Evolutionary conservation across 495 filamentous ascomycete species (phyloP).

Genomic region (Staphylotrichum tortipilum): DNA sequence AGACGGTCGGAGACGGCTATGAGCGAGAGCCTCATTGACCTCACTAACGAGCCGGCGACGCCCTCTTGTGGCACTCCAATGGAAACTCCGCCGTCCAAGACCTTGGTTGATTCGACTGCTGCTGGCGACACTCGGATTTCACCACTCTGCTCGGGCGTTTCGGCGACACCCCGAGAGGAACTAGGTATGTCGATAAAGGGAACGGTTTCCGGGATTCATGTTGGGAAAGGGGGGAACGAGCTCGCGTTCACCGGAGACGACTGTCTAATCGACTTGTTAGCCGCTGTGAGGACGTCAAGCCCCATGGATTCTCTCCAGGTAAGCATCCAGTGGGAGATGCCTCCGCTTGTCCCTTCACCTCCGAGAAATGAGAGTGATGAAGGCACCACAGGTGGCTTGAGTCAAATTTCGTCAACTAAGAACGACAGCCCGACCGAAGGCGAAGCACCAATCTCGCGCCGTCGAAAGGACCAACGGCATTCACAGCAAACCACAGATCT

Average conservation of each 20-base stretch:
- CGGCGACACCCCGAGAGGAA: not conserved
- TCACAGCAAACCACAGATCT: not conserved
- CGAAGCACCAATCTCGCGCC: not conserved
- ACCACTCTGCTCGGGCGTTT: not conserved
- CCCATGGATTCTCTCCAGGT: not conserved
- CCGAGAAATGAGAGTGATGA: not conserved
- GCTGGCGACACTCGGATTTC: not conserved
- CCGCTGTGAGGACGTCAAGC: not conserved
- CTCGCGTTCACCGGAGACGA: not conserved
- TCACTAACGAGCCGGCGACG: not conserved
- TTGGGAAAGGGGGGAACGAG: not conserved
- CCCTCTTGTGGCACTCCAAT: too few species aligned
- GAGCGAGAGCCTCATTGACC: not conserved
- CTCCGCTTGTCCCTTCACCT: constrained; percentile 7
- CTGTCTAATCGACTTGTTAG: constrained; percentile 4
- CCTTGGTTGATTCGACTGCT: not conserved
- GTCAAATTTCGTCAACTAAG: not conserved
- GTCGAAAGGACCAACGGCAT: not conserved
- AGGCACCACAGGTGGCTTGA: not conserved
- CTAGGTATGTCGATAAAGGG: not conserved
- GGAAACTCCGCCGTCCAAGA: not conserved
- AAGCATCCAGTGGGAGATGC: constrained; percentile 8
- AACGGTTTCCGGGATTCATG: not conserved
- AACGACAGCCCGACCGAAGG: too few species aligned
- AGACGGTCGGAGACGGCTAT: not conserved